Evolutionary conservation across 2,329 filamentous ascomycete species (phyloP).

Genomic region (Penicillium sp.): DNA sequence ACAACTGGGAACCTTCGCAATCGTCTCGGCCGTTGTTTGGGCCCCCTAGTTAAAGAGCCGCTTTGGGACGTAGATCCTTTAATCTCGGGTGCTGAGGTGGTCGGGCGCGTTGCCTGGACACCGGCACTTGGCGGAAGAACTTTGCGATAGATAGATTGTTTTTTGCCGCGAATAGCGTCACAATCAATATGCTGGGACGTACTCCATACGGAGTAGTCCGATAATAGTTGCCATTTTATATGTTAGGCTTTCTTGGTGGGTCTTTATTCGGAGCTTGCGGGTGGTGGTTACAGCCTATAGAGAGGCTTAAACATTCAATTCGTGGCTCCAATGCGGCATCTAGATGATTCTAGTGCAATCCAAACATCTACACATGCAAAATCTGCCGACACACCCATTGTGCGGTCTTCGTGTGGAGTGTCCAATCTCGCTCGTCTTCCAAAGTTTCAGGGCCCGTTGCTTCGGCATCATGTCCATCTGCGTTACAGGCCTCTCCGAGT

Average conservation of each 20-base stretch:
- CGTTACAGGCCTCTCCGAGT: conserved; percentile 42
- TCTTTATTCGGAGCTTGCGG: background rate
- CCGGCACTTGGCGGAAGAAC: background rate
- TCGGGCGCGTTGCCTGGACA: background rate
- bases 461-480: conserved; percentile 8
- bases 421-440: conserved; percentile 34
- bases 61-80: background rate
- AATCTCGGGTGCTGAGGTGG: conserved; percentile 1
- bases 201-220: background rate
- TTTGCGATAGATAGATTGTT: background rate
- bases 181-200: background rate
- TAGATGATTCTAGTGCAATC: background rate
- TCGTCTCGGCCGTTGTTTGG: background rate
- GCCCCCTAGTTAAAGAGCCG: background rate
- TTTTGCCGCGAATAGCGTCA: background rate
- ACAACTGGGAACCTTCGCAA: background rate
- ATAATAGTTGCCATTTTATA: background rate
- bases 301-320: background rate
- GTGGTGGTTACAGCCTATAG: background rate
- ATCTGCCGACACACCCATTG: conserved; percentile 46
- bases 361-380: conserved; percentile 17
- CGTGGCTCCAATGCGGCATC: background rate
- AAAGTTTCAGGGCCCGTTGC: conserved; percentile 7
- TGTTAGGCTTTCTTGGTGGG: background rate
- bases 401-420: conserved; percentile 45